Conservation (phyloP, 805 yeast genomes). For the Myxozyma udenii region DNA sequence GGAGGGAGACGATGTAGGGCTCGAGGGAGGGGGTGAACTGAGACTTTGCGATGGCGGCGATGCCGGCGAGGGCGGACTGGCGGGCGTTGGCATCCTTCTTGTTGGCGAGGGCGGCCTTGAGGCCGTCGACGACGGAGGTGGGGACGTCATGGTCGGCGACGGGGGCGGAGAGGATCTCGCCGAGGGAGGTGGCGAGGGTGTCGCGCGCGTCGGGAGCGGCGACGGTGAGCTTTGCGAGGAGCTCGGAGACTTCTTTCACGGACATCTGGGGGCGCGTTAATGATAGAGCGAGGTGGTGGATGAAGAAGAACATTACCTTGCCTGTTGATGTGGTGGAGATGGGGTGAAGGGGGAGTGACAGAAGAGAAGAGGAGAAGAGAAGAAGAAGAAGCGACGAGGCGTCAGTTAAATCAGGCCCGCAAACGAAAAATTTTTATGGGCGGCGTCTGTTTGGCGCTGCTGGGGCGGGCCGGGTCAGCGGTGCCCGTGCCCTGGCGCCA, state of each 20-base stretch:
- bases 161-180: constrained; percentile 92
- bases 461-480: background rate
- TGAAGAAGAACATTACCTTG: constrained; percentile 1
- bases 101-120: constrained; percentile 70
- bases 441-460: background rate
- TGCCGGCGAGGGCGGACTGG: constrained; percentile 78
- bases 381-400: constrained; percentile 7
- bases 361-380: constrained; percentile 1
- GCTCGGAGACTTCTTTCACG: constrained; percentile 79
- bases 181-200: constrained; percentile 82
- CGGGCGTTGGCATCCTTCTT: constrained; percentile 68
- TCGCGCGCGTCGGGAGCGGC: constrained; percentile 77
- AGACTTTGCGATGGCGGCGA: constrained; percentile 74
- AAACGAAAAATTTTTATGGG: constrained; percentile 12
- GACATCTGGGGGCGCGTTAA: constrained; percentile 24
- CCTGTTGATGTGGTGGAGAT: background rate
- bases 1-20: constrained; percentile 84
- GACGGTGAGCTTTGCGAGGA: constrained; percentile 86
- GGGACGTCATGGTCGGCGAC: constrained; percentile 99
- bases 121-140: constrained; percentile 73
- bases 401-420: background rate
- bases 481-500: background rate
- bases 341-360: constrained; percentile 1
- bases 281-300: background rate
- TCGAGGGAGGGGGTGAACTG: constrained; percentile 87